Base-by-base conservation (phyloP, 169 alveolate genomes). In the Cryptosporidium andersoni region DNA sequence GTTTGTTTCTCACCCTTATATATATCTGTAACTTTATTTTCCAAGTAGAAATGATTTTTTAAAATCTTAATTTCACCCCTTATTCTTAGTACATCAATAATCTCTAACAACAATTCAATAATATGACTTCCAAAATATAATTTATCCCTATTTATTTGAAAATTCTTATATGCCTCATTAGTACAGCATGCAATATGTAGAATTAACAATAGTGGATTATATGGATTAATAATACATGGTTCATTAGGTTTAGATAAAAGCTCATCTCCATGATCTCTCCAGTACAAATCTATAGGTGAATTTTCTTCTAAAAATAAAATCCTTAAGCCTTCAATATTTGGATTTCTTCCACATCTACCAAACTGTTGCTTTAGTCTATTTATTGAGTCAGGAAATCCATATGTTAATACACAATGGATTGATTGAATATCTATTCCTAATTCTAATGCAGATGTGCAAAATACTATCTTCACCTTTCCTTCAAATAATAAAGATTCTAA, bases 331-430 rank as follows among this genome's bases (percentile, higher is more conserved):
- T 74, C 60, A n/a, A 60, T 74, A 25, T 43, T 53, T 11, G 40
- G 66, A 45, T 74, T 68, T 60, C 89, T 81, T 12, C 92, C 92
- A 68, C 82, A 74, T 11, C 92, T 53, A 16, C 92, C 92, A 58
- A 89, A 81, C 16, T 88, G 92, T 64, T 89, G 92, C 14, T 51
- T 52, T 9, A 89, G 36, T n/a, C 89, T 65, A 51, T 63, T 64
- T 37, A 81, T 47, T 2, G 92, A 88, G 3, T 92, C 92, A 36
- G 92, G 92, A 56, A 56, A 89, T 47, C 92, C 92, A 66, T 81
- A 55, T 37, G 64, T 64, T 12, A 89, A 66, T 39, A 64, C 89
- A 12, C 53, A 43, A 63, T 89, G 92, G 53, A 89, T 60, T 11
- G 43, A 60, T 45, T 81, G 81, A 3, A 89, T 67, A 63, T 89